Base-by-base conservation (phyloP, 148 eudicot genomes). In the Chenopodium berlandieri region DNA sequence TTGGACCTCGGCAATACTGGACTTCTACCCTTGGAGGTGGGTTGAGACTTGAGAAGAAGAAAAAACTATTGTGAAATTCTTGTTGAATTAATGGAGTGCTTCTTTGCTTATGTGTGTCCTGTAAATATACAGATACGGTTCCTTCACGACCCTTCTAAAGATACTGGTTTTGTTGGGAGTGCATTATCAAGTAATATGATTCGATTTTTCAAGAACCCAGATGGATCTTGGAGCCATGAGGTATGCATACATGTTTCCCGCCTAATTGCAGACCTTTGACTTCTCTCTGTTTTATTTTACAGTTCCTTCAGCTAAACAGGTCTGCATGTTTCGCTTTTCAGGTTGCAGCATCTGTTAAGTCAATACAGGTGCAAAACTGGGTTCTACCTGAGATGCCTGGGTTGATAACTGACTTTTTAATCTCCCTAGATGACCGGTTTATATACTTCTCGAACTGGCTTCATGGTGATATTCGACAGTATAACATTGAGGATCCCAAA, bases 331-430 rank as follows among this genome's bases (percentile, higher is more conserved):
- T 75, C 27, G 19, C 23, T 23, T 71, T 67, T 64, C 89, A 95
- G 99, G 83, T 92, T 63, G 91, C 88, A 31, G 84, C 87, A 80
- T 87, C 93, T 40, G 99, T 94, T 75, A 90, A 92, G 80, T 85
- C 98, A 44, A 75, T 97, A 76, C 92, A 89, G 89, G 99, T 97
- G 82, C 90, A 94, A 75, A 97, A 94, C 77, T 97, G 99, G 99
- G 89, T 94, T 78, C 93, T 97, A 25, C 98, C 98, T 0, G 98
- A 94, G 86, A 92, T 97, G 98, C 98, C 99, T 8, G 98, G 99
- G 20, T 89, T 97, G 80, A 97, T 97, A 79, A 94, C 99, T 0
- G 99, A 94, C 85, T 97, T 97, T 86, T 88, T 97, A 63, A 90
- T 97, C 4, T 92, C 98, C 64, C 89, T 97, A 19, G 98, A 97